These are phyloP conservation scores for Chlorella sp. DNA, from an alignment of 139 green algal species.

Conservation along the genomic window DNA sequence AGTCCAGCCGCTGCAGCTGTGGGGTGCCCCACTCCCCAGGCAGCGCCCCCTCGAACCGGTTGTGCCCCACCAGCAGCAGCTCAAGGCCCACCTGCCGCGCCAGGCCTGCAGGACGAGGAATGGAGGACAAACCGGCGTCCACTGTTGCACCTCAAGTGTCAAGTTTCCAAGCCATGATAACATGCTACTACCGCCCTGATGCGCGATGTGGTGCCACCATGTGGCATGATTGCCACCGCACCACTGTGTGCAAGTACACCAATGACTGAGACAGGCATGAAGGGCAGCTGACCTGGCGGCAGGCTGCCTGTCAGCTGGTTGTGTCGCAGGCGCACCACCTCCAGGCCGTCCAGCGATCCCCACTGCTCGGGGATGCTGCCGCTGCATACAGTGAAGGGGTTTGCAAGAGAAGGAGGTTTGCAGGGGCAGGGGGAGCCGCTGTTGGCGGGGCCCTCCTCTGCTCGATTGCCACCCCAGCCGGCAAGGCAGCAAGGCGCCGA, in stretches of 20 bases:
- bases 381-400: conserved; percentile 2
- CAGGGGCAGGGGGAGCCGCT: background rate
- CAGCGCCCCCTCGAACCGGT: conserved; percentile 2
- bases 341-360: background rate
- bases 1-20: background rate
- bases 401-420: background rate
- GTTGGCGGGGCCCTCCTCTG: background rate
- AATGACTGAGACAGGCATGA: background rate
- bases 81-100: background rate
- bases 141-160: no score
- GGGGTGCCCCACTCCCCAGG: background rate
- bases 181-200: background rate
- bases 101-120: conserved; percentile 27
- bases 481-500: no score
- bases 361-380: conserved; percentile 32
- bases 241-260: background rate
- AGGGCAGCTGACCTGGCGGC: background rate
- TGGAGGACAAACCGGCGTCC: no score
- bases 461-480: no score
- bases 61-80: conserved; percentile 12
- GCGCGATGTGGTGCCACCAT: background rate
- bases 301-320: conserved; percentile 17
- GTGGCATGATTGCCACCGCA: background rate
- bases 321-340: conserved; percentile 3
- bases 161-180: no score